Conservation (phyloP, 768 basidiomycete genomes). For the Suillus subluteus region DNA sequence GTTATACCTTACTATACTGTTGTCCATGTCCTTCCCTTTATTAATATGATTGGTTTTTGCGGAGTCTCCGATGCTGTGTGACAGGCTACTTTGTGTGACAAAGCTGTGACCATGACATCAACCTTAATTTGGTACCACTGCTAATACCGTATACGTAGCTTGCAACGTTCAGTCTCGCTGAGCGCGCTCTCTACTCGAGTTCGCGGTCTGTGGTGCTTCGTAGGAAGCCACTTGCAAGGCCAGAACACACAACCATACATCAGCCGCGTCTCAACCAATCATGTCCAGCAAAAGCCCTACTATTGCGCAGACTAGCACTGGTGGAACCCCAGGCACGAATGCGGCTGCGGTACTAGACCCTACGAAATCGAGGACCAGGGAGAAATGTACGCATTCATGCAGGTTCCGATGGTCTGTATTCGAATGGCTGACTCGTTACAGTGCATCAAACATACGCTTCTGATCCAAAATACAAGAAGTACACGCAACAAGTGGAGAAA, state of each 20-base stretch:
- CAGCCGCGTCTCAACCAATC: background rate
- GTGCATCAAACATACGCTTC: constrained; percentile 62
- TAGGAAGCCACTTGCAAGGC: background rate
- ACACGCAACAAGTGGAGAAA: constrained; percentile 88
- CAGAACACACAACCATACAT: background rate
- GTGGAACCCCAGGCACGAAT: constrained; percentile 6
- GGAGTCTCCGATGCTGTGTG: background rate
- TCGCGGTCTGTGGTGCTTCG: background rate
- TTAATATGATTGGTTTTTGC: background rate
- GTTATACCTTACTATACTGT: background rate
- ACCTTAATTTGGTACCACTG: constrained; percentile 5
- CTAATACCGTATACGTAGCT: background rate
- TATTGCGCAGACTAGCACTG: constrained; percentile 1
- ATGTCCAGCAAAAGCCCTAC: constrained; percentile 8
- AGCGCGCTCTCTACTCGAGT: constrained; percentile 1
- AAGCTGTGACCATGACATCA: background rate
- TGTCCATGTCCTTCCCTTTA: background rate
- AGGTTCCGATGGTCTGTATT: background rate
- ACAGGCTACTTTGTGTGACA: background rate
- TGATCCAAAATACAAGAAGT: constrained; percentile 96
- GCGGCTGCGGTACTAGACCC: background rate
- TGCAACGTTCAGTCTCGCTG: background rate
- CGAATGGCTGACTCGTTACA: constrained; percentile 38
- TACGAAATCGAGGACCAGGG: background rate
- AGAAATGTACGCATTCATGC: background rate